Base-by-base conservation (phyloP, 371 early-diverging fungal species). In the Rhizopus delemar region DNA sequence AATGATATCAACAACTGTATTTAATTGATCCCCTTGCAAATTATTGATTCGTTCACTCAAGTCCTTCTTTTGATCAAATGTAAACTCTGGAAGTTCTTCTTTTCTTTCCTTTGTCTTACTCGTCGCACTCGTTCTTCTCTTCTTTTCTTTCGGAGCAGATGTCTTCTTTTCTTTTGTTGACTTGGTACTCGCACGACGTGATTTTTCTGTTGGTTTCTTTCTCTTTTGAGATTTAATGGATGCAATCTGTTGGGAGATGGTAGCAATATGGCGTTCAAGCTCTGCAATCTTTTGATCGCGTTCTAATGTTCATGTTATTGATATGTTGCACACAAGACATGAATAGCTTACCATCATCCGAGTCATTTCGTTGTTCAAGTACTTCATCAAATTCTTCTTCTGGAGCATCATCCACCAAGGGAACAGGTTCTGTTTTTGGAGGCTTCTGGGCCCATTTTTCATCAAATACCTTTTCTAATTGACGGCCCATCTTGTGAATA, bases 51-150 rank as follows among this genome's bases (percentile, higher is more conserved):
- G 83, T 45, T 86, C 88, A 65, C 90, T 90, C 13, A 98, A 82
- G 55, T 93, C 93, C 43, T 86, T 84, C 84, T 96, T 97, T 70
- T 96, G 92, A 57, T 93, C 92, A 63, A 90, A 87, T 0, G 94
- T 90, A 41, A 98, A 82, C 41, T 85, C 84, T 28, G 82, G 78
- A 28, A 73, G 46, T 41, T 73, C 71, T 0, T 78, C 78, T 38
- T 46, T 35, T 46, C n/a, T 12, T n/a, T 52, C 59, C 28, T 56
- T 69, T 58, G 60, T 68, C 51, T 53, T 56, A 22, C 28, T 51
- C n/a, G 48, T 34, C 15, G 33, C 45, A 43, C 39, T 61, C 28
- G 32, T 59, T 41, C 63, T 32, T 45, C 62, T 69, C 43, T 65
- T 59, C 51, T 65, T 69, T 51, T 69, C 65, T 16, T 67, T 62